A percentile compares a stretch with the other conserved stretches of the same genome.
Conservation (phyloP, 768 basidiomycete species). For the Suillus variegatus region DNA sequence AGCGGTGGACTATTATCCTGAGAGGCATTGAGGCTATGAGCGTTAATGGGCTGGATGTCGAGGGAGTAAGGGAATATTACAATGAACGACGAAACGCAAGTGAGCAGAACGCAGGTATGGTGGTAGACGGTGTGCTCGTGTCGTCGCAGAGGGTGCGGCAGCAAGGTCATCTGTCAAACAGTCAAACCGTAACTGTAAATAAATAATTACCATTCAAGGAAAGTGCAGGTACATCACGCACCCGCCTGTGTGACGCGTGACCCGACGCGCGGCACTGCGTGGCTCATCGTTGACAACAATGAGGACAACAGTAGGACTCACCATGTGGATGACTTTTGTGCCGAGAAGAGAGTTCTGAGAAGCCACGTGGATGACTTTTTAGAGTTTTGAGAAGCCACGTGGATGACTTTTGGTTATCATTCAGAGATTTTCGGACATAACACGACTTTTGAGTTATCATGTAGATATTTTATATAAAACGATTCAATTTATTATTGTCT, state of each 20-base stretch:
- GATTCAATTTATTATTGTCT: too few relatives aligned
- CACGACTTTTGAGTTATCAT: not conserved
- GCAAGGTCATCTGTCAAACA: too few relatives aligned
- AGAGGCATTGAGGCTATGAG: not conserved
- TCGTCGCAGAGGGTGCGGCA: not conserved
- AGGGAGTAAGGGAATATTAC: not conserved
- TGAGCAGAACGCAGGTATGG: not conserved
- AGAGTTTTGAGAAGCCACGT: not conserved
- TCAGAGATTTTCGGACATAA: not conserved
- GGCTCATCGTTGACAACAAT: not conserved
- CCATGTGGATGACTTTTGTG: too few relatives aligned
- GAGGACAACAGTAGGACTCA: too few relatives aligned
- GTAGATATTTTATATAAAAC: not conserved
- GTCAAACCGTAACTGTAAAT: not conserved
- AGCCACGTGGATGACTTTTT: too few relatives aligned
- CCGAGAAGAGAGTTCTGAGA: too few relatives aligned
- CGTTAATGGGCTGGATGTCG: not conserved
- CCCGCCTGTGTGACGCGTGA: not conserved
- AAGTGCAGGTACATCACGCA: not conserved
- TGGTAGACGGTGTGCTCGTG: not conserved
- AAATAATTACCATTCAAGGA: not conserved
- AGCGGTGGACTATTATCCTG: conserved; percentile 17
- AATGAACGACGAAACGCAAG: not conserved
- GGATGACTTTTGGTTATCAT: not conserved
- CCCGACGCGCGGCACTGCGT: not conserved